Evolutionary conservation across 768 basidiomycete genomes (phyloP).

Genomic region (Imleria badia): DNA sequence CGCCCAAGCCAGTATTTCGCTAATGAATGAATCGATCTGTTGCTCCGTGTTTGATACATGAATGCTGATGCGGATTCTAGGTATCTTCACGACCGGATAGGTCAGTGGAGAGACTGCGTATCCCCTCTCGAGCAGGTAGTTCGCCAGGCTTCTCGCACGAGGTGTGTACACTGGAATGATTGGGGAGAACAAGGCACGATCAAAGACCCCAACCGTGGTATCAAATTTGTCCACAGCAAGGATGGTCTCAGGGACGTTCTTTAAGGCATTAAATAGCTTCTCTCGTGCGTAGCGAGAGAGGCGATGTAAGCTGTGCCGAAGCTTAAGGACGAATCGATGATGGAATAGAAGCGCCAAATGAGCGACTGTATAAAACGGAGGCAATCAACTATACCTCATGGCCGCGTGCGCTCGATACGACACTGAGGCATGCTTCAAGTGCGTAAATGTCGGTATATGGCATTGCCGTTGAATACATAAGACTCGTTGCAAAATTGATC

Average conservation of each 20-base stretch:
- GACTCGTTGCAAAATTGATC: slow-evolving; percentile 18
- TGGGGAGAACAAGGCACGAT: slow-evolving; percentile 12
- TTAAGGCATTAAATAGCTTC: slow-evolving; percentile 2
- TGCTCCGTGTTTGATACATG: slow-evolving; percentile 19
- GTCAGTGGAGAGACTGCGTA: slow-evolving; percentile 12
- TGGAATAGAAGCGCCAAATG: background rate
- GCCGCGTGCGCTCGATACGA: slow-evolving; percentile 13
- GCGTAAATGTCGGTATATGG: slow-evolving; percentile 21
- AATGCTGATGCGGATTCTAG: slow-evolving; percentile 17
- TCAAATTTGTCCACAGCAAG: background rate
- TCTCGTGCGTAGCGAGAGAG: slow-evolving; percentile 15
- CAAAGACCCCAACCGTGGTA: background rate
- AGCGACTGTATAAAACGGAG: background rate
- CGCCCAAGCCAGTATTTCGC: slow-evolving; percentile 13
- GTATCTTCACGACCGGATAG: slow-evolving; percentile 13
- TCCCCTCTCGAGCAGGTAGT: slow-evolving; percentile 16
- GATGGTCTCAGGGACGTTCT: slow-evolving; percentile 3
- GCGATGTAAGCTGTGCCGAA: slow-evolving; percentile 9
- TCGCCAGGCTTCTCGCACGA: slow-evolving; percentile 5
- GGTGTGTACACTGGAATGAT: slow-evolving; percentile 22
- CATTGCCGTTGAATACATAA: slow-evolving; percentile 26
- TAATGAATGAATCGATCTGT: slow-evolving; percentile 13
- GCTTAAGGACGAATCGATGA: slow-evolving; percentile 5
- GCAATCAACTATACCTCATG: slow-evolving; percentile 18
- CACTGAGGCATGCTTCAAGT: slow-evolving; percentile 43